Conservation (phyloP, 257 asterid genomes). For the Jaltomata sinuosa region DNA sequence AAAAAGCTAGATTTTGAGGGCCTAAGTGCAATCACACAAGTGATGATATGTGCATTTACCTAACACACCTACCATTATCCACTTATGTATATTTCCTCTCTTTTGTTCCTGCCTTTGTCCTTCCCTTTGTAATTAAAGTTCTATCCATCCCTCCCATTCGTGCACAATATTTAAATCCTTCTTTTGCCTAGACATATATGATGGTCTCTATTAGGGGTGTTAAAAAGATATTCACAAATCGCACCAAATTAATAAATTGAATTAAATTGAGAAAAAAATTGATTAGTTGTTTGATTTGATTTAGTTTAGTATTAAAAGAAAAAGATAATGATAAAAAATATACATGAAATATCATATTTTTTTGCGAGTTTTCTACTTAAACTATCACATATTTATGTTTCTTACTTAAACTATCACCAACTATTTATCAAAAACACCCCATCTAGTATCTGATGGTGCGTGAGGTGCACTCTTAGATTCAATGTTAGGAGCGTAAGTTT, state of each 20-base stretch:
- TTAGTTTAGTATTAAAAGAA: too few species aligned
- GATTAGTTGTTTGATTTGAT: too few species aligned
- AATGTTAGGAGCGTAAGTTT: too few species aligned
- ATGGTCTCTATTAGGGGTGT: neutral
- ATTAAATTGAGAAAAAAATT: neutral
- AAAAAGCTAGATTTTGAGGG: neutral
- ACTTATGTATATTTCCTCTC: neutral
- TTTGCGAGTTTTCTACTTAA: too few species aligned
- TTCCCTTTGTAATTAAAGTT: neutral
- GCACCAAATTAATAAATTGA: neutral
- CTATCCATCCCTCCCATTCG: neutral
- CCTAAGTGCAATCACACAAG: neutral
- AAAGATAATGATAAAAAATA: too few species aligned
- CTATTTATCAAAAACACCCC: too few species aligned
- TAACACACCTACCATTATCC: neutral
- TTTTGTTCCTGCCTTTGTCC: neutral
- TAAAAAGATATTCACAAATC: neutral
- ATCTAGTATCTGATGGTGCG: too few species aligned
- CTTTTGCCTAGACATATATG: neutral
- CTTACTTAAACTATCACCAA: too few species aligned
- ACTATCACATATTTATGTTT: too few species aligned
- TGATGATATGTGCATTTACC: neutral
- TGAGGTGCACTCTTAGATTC: too few species aligned
- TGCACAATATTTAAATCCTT: neutral
- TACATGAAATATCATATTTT: too few species aligned